These are phyloP conservation scores for Cercis canadensis DNA, from an alignment of 306 rosid species.

Conservation along the genomic window DNA sequence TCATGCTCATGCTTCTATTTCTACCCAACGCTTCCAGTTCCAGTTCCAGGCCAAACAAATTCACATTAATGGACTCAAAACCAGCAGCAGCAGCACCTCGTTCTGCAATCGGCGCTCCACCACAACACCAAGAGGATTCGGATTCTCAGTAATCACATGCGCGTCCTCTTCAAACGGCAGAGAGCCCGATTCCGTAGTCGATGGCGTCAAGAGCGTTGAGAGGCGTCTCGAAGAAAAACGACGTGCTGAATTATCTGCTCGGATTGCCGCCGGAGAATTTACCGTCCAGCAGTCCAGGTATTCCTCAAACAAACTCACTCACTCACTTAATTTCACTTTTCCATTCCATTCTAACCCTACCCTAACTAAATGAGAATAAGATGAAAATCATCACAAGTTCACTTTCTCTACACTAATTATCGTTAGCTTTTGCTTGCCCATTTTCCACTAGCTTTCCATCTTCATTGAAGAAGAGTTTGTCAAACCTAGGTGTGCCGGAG, in stretches of 20 bases:
- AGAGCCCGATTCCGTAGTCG: conserved; percentile 56
- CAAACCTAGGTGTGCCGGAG: conserved; percentile 72
- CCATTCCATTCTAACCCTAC: too few species aligned
- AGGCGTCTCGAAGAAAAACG: conserved; percentile 52
- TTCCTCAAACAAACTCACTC: background rate
- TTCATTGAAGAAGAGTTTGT: conserved; percentile 60
- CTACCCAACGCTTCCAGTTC: conserved; percentile 41
- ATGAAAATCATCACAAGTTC: too few species aligned
- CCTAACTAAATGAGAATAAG: too few species aligned
- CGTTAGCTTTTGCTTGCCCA: conserved; percentile 23
- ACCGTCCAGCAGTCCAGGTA: conserved; percentile 77
- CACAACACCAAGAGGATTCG: conserved; percentile 53
- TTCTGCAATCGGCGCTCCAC: conserved; percentile 23
- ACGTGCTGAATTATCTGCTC: conserved; percentile 71
- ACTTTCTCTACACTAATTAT: background rate
- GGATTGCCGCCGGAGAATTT: conserved; percentile 84
- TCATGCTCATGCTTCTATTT: conserved; percentile 44
- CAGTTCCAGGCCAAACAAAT: conserved; percentile 17
- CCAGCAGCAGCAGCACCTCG: conserved; percentile 32
- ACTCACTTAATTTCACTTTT: too few species aligned
- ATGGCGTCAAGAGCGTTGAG: conserved; percentile 51
- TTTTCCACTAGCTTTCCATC: conserved; percentile 64
- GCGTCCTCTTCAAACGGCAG: conserved; percentile 70
- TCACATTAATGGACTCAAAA: conserved; percentile 39
- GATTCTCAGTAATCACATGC: conserved; percentile 48